Evolutionary conservation across 257 asterid species (phyloP).

Genomic region (Solanum bukasovii): DNA sequence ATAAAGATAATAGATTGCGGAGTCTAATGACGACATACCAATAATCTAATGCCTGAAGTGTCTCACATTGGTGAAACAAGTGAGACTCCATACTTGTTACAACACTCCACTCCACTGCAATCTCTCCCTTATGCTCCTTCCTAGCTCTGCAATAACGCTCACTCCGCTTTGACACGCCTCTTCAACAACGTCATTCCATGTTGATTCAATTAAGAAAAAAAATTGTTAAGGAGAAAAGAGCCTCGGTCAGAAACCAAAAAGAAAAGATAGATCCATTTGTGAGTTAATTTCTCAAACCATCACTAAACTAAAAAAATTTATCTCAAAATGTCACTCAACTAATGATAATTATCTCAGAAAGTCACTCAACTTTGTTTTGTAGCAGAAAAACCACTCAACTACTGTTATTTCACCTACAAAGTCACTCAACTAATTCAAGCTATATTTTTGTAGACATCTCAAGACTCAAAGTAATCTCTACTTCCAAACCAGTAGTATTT

Average conservation of each 20-base stretch:
- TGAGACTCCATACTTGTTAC: constrained; percentile 68
- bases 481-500: not conserved
- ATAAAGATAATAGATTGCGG: not conserved
- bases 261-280: not conserved
- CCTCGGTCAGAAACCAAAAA: not conserved
- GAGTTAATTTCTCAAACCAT: not conserved
- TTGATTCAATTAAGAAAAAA: constrained; percentile 21
- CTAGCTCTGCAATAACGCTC: constrained; percentile 74
- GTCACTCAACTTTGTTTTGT: not conserved
- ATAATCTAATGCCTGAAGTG: constrained; percentile 69
- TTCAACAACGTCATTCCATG: constrained; percentile 95
- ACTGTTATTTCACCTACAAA: not conserved
- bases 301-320: not conserved
- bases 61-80: constrained; percentile 73
- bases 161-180: constrained; percentile 85
- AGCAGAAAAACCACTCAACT: not conserved
- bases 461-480: not conserved
- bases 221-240: not conserved
- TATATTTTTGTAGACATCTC: not conserved
- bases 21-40: not conserved
- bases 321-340: not conserved
- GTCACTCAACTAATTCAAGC: not conserved
- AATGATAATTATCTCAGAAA: not conserved
- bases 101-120: constrained; percentile 72
- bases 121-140: constrained; percentile 83